phyloP scores from a whole-genome alignment of 768 basidiomycete species.

The Filobasidium wieringae region DNA sequence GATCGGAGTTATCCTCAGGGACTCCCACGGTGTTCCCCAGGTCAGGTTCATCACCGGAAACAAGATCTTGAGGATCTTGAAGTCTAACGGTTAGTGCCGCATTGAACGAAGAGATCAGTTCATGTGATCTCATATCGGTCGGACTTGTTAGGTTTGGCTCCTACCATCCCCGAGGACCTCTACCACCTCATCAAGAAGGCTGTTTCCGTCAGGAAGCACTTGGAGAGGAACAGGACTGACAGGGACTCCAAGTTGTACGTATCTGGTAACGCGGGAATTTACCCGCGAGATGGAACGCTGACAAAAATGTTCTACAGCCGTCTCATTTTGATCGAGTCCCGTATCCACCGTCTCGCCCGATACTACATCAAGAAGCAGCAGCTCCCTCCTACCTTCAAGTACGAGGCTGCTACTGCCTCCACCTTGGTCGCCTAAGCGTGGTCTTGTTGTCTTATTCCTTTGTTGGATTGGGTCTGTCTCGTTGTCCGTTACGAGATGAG shows the following conservation, averaged over 20 bases:
- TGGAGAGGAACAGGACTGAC: slow-evolving; percentile 96
- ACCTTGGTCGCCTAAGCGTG: slow-evolving; percentile 42
- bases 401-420: slow-evolving; percentile 88
- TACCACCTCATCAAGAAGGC: slow-evolving; percentile 99
- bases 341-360: slow-evolving; percentile 92
- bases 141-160: slow-evolving; percentile 54
- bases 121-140: neutral
- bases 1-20: slow-evolving; percentile 94
- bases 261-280: no score
- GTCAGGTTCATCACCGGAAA: slow-evolving; percentile 97
- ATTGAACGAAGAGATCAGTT: neutral
- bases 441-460: no score
- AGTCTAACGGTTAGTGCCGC: slow-evolving; percentile 68
- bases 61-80: slow-evolving; percentile 98
- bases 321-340: slow-evolving; percentile 96
- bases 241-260: slow-evolving; percentile 50
- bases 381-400: slow-evolving; percentile 96
- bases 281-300: no score
- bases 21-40: slow-evolving; percentile 96
- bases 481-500: no score
- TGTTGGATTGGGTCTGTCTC: no score
- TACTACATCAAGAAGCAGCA: slow-evolving; percentile 99
- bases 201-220: slow-evolving; percentile 95
- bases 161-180: slow-evolving; percentile 96
- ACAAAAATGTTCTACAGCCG: slow-evolving; percentile 46